Conservation (phyloP, 345 rosid genomes). For the Toxicodendron radicans region DNA sequence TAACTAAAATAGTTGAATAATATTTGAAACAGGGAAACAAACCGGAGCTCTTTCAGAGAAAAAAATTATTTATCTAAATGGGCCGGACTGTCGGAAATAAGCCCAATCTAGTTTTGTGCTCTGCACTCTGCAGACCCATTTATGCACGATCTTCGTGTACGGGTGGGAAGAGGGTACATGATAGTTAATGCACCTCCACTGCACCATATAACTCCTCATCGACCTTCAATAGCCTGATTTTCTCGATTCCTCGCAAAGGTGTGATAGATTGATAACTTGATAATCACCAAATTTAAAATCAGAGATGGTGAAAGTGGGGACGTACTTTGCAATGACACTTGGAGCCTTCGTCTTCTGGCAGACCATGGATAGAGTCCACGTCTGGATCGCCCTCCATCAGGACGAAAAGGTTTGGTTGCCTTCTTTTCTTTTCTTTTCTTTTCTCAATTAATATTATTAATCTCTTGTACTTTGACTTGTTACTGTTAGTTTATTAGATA, state of each 20-base stretch:
- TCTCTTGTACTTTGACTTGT: neutral
- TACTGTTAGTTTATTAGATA: neutral
- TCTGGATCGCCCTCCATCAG: conserved; percentile 87
- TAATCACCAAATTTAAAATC: neutral
- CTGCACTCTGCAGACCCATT: neutral
- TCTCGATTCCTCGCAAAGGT: neutral
- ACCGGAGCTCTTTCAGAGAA: neutral
- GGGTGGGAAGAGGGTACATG: neutral
- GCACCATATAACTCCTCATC: neutral
- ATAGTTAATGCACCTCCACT: neutral
- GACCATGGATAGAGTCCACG: conserved; percentile 86
- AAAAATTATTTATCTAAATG: neutral
- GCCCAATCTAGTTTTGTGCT: neutral
- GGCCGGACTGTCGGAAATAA: neutral
- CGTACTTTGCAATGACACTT: conserved; percentile 70
- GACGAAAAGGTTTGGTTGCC: conserved; percentile 50
- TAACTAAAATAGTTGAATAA: too few species aligned
- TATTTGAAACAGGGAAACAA: too few species aligned
- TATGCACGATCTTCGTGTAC: too few species aligned
- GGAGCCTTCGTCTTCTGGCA: conserved; percentile 91
- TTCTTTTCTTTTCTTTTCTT: neutral
- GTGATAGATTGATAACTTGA: neutral
- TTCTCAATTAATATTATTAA: neutral
- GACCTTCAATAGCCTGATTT: neutral
- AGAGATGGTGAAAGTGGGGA: conserved; percentile 66